Evolutionary conservation across 106 monocot species (phyloP).

Genomic region (Allium cepa): DNA sequence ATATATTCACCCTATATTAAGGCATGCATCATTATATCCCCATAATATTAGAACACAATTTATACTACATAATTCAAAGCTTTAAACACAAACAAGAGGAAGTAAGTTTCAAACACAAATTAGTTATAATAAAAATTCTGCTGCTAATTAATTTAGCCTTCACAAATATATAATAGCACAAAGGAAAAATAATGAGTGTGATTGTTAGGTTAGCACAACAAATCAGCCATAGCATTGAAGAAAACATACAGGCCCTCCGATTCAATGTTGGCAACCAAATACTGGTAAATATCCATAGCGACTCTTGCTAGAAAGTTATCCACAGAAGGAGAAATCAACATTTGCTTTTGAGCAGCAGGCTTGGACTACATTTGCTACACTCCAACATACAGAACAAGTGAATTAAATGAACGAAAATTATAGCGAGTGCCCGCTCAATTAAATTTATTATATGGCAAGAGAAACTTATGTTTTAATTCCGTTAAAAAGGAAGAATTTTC

Average conservation of each 20-base stretch:
- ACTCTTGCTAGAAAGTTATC: conserved; percentile 61
- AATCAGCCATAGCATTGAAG: conserved; percentile 89
- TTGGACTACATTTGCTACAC: conserved; percentile 89
- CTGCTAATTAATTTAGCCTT: conserved; percentile 55
- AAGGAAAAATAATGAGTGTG: conserved; percentile 97
- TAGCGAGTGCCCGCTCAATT: conserved; percentile 74
- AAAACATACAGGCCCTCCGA: conserved; percentile 89
- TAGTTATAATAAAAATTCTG: background rate
- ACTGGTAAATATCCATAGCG: conserved; percentile 81
- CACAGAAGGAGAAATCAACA: conserved; percentile 41
- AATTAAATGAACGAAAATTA: conserved; percentile 86
- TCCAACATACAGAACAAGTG: conserved; percentile 93
- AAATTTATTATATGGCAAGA: conserved; percentile 60
- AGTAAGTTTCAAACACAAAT: too few species aligned
- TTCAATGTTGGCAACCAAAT: conserved; percentile 58
- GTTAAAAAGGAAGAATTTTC: conserved; percentile 65
- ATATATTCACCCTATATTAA: too few species aligned
- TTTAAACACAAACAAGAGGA: background rate
- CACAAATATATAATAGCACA: conserved; percentile 71
- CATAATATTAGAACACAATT: background rate
- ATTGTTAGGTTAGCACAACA: conserved; percentile 89
- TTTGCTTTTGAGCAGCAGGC: conserved; percentile 38
- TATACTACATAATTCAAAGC: too few species aligned
- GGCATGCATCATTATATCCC: too few species aligned
- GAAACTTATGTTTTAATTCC: conserved; percentile 69